phyloP scores from a whole-genome alignment of 1,284 basidiomycete genomes.

The Apiotrichum domesticum region DNA sequence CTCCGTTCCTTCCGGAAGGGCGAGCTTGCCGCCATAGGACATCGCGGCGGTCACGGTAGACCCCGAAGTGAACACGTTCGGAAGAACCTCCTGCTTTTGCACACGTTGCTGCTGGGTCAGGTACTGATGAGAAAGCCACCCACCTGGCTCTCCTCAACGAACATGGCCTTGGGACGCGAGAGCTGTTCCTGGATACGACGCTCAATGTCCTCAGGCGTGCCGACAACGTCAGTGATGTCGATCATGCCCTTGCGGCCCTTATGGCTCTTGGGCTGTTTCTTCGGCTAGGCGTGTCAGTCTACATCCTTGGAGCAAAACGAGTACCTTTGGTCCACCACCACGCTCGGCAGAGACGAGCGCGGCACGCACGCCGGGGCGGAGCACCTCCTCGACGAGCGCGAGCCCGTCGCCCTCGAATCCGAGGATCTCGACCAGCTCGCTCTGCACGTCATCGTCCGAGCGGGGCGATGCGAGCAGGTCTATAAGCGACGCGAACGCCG shows the following conservation, averaged over 20 bases:
- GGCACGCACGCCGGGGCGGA: conserved; percentile 28
- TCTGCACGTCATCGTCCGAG: conserved; percentile 66
- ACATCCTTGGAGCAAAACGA: no score
- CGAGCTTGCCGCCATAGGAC: conserved; percentile 65
- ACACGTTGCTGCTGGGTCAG: conserved; percentile 45
- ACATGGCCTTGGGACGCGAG: conserved; percentile 32
- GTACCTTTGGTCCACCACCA: conserved; percentile 11
- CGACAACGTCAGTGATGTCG: conserved; percentile 39
- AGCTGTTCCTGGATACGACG: conserved; percentile 39
- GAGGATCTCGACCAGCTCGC: conserved; percentile 70
- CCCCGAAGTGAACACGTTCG: conserved; percentile 81
- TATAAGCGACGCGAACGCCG: conserved; percentile 30
- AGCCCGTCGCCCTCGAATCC: conserved; percentile 67
- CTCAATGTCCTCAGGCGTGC: conserved; percentile 27
- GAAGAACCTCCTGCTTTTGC: conserved; percentile 58
- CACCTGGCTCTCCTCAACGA: conserved; percentile 29
- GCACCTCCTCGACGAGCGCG: conserved; percentile 39
- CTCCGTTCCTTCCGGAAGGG: conserved; percentile 76
- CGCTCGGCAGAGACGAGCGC: conserved; percentile 14
- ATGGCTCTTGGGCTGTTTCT: conserved; percentile 24
- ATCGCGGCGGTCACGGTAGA: conserved; percentile 59
- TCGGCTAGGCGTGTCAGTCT: background rate
- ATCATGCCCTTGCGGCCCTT: conserved; percentile 20
- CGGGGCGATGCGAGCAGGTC: conserved; percentile 29
- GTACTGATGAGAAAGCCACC: conserved; percentile 1